Conservation (phyloP, 2,329 filamentous ascomycete genomes). For the Knufia petricola region DNA sequence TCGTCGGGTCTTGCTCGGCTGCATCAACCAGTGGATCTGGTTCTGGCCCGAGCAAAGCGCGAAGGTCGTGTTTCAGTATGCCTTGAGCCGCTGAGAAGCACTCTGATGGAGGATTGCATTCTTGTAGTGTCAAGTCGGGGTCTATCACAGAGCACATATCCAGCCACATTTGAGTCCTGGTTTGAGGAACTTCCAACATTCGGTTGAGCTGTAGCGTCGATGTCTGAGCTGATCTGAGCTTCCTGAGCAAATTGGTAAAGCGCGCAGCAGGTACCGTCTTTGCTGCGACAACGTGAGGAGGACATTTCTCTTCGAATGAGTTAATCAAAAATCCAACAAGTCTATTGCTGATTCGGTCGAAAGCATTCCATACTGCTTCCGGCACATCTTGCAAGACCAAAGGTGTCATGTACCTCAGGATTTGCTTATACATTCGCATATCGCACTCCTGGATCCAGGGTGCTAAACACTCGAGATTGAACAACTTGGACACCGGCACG, state of each 20-base stretch:
- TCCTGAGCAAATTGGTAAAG: slow-evolving; percentile 76
- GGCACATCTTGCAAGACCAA: slow-evolving; percentile 86
- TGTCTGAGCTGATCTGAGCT: slow-evolving; percentile 81
- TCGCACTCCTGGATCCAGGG: slow-evolving; percentile 95
- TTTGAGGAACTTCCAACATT: slow-evolving; percentile 78
- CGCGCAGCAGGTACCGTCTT: slow-evolving; percentile 81
- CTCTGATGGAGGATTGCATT: slow-evolving; percentile 46
- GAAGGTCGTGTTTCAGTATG: slow-evolving; percentile 37
- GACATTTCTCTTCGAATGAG: slow-evolving; percentile 76
- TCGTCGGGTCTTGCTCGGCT: slow-evolving; percentile 29
- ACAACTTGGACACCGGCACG: slow-evolving; percentile 88
- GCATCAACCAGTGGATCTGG: slow-evolving; percentile 15
- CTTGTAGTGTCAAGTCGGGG: slow-evolving; percentile 47
- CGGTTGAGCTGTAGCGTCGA: slow-evolving; percentile 90
- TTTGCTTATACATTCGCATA: slow-evolving; percentile 90
- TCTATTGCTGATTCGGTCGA: slow-evolving; percentile 74
- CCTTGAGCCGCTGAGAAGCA: slow-evolving; percentile 32
- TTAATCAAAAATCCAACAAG: slow-evolving; percentile 73
- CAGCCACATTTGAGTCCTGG: slow-evolving; percentile 88
- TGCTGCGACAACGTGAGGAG: slow-evolving; percentile 72
- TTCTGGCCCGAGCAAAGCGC: slow-evolving; percentile 33
- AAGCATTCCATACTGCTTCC: slow-evolving; percentile 72
- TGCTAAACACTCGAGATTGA: slow-evolving; percentile 69
- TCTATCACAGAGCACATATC: slow-evolving; percentile 67
- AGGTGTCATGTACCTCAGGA: slow-evolving; percentile 85